Conservation (phyloP, 2,329 filamentous ascomycete species). For the Nannizziopsis barbatae region DNA sequence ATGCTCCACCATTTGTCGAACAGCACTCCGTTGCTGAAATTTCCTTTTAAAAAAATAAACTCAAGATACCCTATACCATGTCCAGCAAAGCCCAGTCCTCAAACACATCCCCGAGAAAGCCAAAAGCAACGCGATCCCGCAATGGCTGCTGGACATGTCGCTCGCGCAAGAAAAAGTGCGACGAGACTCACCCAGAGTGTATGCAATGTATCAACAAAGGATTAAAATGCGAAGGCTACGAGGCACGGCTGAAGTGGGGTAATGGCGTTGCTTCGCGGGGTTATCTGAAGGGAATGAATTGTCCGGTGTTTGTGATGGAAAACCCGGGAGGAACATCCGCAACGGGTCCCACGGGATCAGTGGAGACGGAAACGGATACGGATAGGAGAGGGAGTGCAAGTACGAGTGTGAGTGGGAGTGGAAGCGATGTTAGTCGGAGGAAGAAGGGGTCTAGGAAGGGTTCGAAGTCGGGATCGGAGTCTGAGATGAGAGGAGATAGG, state of each 20-base stretch:
- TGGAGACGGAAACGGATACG: not conserved
- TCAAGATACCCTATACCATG: not conserved
- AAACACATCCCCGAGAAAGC: not conserved
- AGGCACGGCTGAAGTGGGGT: constrained; percentile 14
- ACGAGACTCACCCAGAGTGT: constrained; percentile 14
- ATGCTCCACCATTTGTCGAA: too few species aligned
- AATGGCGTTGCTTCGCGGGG: constrained; percentile 14
- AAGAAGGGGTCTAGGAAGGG: not conserved
- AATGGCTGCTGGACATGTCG: constrained; percentile 16
- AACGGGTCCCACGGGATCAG: not conserved
- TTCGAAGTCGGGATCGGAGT: not conserved
- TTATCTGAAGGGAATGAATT: constrained; percentile 13
- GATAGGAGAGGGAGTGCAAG: not conserved
- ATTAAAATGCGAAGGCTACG: constrained; percentile 14
- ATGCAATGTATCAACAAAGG: constrained; percentile 11
- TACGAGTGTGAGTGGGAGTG: not conserved
- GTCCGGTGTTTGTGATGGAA: constrained; percentile 5
- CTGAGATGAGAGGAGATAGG: not conserved
- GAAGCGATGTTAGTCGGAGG: not conserved
- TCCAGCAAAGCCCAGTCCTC: not conserved
- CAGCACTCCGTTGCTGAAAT: too few species aligned
- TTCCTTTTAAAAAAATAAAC: too few species aligned
- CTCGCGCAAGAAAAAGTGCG: constrained; percentile 14
- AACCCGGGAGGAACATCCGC: not conserved
- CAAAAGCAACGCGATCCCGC: constrained; percentile 14